Evolutionary conservation across 139 green algal species (phyloP), one percentile per base, ranked within the genome.

Genomic region (Eudorina sp.): DNA sequence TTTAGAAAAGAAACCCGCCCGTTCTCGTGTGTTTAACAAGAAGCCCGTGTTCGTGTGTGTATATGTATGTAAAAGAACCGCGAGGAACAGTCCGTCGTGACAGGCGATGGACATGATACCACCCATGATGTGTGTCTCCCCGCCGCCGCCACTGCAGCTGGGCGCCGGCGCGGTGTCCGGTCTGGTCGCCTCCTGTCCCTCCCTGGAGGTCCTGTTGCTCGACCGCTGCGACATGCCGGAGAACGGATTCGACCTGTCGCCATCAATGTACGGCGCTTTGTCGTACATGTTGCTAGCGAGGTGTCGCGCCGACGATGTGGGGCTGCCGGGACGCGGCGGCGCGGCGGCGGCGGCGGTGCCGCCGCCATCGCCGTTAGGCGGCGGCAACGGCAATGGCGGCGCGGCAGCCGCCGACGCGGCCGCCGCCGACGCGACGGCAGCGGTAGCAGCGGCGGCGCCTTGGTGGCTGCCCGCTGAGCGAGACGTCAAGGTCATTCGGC

Each of bases 381-480:
- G 27, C 31, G 23, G 62, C 62, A 29, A 29, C 62, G 40, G 70
- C 41, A 25, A 55, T 18, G 34, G 51, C 36, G 51, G 53, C 45
- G n/a, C n/a, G n/a, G n/a, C n/a, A n/a, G n/a, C n/a, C n/a, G n/a
- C n/a, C n/a, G n/a, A n/a, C n/a, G n/a, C n/a, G n/a, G 70, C 40
- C 4, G 72, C 1, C 25, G 43, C 4, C 25, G 41, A 46, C 41
- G 43, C 25, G 69, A 11, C 14, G 76, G 1, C 27, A 18, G 76
- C 19, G 51, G 53, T 19, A 9, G 58, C 46, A 31, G 51, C 21
- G 55, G 77, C 3, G 38, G 78, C 21, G 25, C 18, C 16, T 45
- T 87, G 81, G 81, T 87, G 81, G 81, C 45, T 53, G 45, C 81
- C 81, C 3, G 11, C 66, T 45, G 81, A 87, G 81, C 45, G 64